A percentile compares a stretch with the other conserved stretches of the same genome.
phyloP scores from a whole-genome alignment of 2,329 filamentous ascomycete genomes.

The Aspergillus ustus region DNA sequence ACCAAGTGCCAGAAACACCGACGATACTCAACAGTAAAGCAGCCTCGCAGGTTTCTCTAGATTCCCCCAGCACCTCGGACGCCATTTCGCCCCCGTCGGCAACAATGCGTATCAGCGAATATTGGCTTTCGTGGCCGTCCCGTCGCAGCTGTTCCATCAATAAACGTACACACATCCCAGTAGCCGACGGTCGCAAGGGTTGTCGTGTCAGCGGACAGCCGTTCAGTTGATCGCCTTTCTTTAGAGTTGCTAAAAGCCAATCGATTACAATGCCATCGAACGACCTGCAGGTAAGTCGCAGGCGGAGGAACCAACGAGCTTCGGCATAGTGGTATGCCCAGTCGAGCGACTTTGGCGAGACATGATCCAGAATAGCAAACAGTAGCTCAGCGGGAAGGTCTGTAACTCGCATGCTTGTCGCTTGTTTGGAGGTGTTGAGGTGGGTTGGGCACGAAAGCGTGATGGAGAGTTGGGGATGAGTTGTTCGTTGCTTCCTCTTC shows the following conservation, averaged over 20 bases:
- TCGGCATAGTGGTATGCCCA: not conserved
- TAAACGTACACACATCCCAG: not conserved
- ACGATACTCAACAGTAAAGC: not conserved
- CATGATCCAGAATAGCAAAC: not conserved
- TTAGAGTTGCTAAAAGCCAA: not conserved
- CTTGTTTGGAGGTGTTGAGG: not conserved
- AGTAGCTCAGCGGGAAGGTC: not conserved
- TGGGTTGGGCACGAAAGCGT: no score
- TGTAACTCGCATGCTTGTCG: not conserved
- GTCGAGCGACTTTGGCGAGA: not conserved
- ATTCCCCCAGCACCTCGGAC: not conserved
- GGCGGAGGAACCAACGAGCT: not conserved
- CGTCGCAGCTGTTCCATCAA: not conserved
- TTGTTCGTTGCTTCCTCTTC: no score
- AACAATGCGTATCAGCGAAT: not conserved
- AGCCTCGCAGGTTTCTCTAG: not conserved
- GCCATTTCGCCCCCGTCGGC: not conserved
- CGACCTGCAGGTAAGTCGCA: not conserved
- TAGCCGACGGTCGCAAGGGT: not conserved
- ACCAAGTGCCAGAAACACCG: not conserved
- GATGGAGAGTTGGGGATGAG: no score
- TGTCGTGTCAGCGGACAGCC: not conserved
- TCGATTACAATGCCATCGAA: not conserved
- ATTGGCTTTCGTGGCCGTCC: not conserved
- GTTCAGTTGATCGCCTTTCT: not conserved